Base-by-base conservation (phyloP, 129 eudicot genomes). In the Tanacetum coccineum region DNA sequence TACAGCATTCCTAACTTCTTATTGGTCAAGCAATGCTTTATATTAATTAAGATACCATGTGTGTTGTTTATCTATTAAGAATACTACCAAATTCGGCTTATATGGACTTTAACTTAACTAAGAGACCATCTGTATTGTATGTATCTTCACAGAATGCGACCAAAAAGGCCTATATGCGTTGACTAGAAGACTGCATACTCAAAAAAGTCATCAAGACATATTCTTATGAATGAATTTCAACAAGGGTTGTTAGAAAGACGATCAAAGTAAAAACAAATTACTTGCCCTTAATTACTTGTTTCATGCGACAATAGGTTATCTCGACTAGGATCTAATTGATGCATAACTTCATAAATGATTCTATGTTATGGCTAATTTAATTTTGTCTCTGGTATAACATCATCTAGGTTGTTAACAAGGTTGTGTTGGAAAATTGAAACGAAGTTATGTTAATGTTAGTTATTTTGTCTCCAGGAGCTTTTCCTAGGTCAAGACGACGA, bases 401-500 rank as follows among this genome's bases (percentile, higher is more conserved):
- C 45, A 44, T 69, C 55, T 6, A 21, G 0, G 13, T 20, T 22
- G 19, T 20, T 22, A 20, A 32, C 9, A 57, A 57, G 8, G 2
- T 4, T 57, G 11, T 57, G 63, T 58, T 4, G 10, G 44, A 32
- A 58, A 13, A 58, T 58, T 19, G 44, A 58, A 58, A 25, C 28
- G 18, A 58, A 20, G 22, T 57, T 7, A 55, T 13, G 60, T 26
- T 8, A 20, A 55, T 10, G 5, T 55, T 55, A 18, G n/a, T 9
- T 55, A 55, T 62, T 62, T 57, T 45, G 65, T 40, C 57, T 53
- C 47, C 84, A 89, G 99, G 84, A 18, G 80, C 83, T 62, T 72
- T 77, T 67, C 95, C 95, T 42, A 71, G 75, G 74, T 70, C 88
- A 75, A 82, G 99, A 77, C 76, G 97, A 70, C 76, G 96, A 75